A percentile compares a stretch with the other conserved stretches of the same genome.
Conservation (phyloP, 495 filamentous ascomycete species). For the Tuber brumale region DNA sequence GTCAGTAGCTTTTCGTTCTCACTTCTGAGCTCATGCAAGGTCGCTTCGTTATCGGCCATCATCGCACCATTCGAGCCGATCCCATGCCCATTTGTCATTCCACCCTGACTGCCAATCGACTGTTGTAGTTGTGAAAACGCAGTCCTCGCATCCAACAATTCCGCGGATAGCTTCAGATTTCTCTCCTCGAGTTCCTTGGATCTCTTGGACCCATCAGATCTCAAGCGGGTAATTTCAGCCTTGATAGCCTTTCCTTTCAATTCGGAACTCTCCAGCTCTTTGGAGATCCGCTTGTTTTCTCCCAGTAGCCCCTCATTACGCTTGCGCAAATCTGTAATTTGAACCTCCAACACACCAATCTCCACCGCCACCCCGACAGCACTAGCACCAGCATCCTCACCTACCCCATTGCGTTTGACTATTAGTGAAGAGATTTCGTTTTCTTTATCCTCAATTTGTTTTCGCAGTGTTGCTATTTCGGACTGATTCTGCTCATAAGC, state of each 20-base stretch:
- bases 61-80: not conserved
- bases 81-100: not conserved
- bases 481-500: slow-evolving; percentile 20
- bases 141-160: slow-evolving; percentile 14
- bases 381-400: not conserved
- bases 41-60: slow-evolving; percentile 4
- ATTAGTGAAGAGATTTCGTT: slow-evolving; percentile 21
- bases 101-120: slow-evolving; percentile 13
- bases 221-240: slow-evolving; percentile 19
- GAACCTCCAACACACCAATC: slow-evolving; percentile 21
- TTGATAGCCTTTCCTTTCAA: slow-evolving; percentile 26
- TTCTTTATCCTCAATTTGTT: slow-evolving; percentile 30
- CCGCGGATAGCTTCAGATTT: slow-evolving; percentile 3
- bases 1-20: slow-evolving; percentile 29
- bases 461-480: slow-evolving; percentile 21
- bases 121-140: slow-evolving; percentile 20
- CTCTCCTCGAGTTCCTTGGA: slow-evolving; percentile 18
- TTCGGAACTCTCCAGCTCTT: slow-evolving; percentile 25
- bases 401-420: slow-evolving; percentile 16
- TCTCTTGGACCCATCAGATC: slow-evolving; percentile 22
- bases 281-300: slow-evolving; percentile 18
- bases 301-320: slow-evolving; percentile 26
- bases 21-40: not conserved
- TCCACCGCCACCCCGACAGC: slow-evolving; percentile 22
- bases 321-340: slow-evolving; percentile 21